Base-by-base conservation (phyloP, 352 stramenopile species). In the Globisporangium nunn region DNA sequence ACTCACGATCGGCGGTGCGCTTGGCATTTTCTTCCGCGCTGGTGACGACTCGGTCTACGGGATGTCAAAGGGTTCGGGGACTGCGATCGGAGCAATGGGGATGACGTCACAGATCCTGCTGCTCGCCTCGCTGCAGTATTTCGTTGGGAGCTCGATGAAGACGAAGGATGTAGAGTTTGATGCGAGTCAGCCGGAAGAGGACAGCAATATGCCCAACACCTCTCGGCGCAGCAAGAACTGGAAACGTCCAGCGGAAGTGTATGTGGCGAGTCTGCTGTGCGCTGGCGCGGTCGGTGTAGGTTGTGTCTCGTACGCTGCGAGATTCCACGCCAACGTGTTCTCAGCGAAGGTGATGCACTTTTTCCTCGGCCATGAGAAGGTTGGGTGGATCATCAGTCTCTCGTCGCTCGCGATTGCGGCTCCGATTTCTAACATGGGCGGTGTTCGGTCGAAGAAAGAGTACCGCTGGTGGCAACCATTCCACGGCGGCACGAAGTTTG, bases 391-490 rank as follows among this genome's bases (percentile, higher is more conserved):
- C 17, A 61, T 83, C 23, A 64, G 61, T 17, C 57, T 81, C 4
- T 51, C 67, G 10, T 63, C 74, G 2, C 40, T 85, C 18, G 57
- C 44, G 3, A 64, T 78, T 6, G 75, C 71, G 0, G 68, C 54
- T 10, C 72, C 73, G 0, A 68, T 85, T 8, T 58, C 64, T 2
- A 69, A 85, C 54, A 59, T 74, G 50, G 72, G 72, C 3, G 71
- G 68, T 2, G 64, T 75, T 4, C 71, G 75, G 18, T 57, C 64
- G 0, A 37, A 64, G 0, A 45, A 66, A 12, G 41, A 49, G 10
- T 85, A 72, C 47, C 50, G 43, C 0, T 75, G 72, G 67, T 85
- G 71, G 71, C 75, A 85, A 12, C 75, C 75, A 4, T 85, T 85
- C 49, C 47, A 70, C 3, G 75, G 75, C 12, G 74, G 72, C n/a